Base-by-base conservation (phyloP, 768 basidiomycete genomes). In the Gelatoporia subvermispora region DNA sequence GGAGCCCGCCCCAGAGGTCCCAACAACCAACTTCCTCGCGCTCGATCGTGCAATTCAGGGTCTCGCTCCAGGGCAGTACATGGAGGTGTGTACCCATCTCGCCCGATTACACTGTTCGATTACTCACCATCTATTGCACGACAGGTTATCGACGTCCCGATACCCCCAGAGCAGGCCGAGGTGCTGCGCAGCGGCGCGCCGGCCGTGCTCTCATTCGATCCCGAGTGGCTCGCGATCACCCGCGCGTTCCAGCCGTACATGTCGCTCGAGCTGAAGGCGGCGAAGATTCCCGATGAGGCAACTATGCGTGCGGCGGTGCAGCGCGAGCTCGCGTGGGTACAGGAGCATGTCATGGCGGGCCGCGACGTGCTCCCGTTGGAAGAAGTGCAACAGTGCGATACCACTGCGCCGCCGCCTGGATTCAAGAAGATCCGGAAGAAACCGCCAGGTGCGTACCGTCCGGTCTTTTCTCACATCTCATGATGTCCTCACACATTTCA, bases 221-320 rank as follows among this genome's bases (percentile, higher is more conserved):
- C 85, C 0, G 82, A 92, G 62, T 99, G 95, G 95, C 81, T 98
- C 39, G 93, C 93, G 0, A 91, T 99, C 59, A 82, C 82, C 4
- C 85, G 89, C 5, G 91, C 90, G 0, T 86, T 94, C 55, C 79
- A 92, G 51, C 83, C 84, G 0, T 85, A 76, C 68, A 76, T 97
- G 51, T 83, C 86, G 3, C 75, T 75, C 7, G 56, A 62, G 3
- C 69, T 60, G 7, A 56, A 58, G 0, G 85, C 85, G 52, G 63
- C 63, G 0, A 57, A 71, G 0, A 84, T 90, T 57, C 93, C 93
- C 0, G 72, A 75, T 0, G 74, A 77, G 41, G 65, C 67, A 0
- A 65, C 77, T 0, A 68, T 71, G 9, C 68, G 77, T 21, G 71
- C 65, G 2, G 70, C 82, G 39, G 78, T 96, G 23, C 64, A 68